Evolutionary conservation across 2,329 filamentous ascomycete genomes (phyloP).

Genomic region (Penicillium sp.): DNA sequence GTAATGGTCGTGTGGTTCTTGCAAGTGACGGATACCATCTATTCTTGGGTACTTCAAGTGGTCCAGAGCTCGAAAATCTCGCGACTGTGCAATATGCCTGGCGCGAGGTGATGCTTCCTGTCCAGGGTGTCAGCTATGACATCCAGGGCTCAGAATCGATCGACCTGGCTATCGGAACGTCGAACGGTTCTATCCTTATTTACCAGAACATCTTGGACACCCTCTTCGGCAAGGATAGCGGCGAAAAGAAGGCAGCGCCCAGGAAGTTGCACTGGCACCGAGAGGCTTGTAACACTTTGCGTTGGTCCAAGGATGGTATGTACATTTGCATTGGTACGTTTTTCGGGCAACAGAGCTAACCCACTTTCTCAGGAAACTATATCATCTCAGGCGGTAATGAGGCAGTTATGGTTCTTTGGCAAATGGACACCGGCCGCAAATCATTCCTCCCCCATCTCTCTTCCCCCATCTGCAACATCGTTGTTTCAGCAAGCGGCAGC

Average conservation of each 20-base stretch:
- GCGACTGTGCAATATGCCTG: constrained; percentile 51
- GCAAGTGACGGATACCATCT: constrained; percentile 49
- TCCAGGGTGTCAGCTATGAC: constrained; percentile 69
- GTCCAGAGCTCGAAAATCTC: constrained; percentile 32
- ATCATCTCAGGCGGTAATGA: constrained; percentile 90
- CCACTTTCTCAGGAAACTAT: constrained; percentile 70
- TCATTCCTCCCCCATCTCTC: constrained; percentile 89
- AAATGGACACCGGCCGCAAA: constrained; percentile 80
- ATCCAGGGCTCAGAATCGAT: constrained; percentile 56
- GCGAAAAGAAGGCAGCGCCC: constrained; percentile 47
- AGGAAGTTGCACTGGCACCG: constrained; percentile 90
- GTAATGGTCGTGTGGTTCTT: constrained; percentile 37
- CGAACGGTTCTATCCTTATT: constrained; percentile 74
- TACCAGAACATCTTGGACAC: constrained; percentile 70
- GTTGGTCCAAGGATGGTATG: constrained; percentile 88
- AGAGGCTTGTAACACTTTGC: constrained; percentile 76
- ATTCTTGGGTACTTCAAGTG: constrained; percentile 59
- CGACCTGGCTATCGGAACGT: constrained; percentile 77
- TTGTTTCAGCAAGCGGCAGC: constrained; percentile 75
- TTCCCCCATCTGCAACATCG: constrained; percentile 79
- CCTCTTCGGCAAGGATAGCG: constrained; percentile 24
- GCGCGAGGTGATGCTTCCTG: constrained; percentile 57
- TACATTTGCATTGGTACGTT: neutral
- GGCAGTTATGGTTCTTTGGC: constrained; percentile 88
- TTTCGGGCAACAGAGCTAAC: constrained; percentile 26